phyloP scores from a whole-genome alignment of 306 rosid genomes.

The Morella rubra region DNA sequence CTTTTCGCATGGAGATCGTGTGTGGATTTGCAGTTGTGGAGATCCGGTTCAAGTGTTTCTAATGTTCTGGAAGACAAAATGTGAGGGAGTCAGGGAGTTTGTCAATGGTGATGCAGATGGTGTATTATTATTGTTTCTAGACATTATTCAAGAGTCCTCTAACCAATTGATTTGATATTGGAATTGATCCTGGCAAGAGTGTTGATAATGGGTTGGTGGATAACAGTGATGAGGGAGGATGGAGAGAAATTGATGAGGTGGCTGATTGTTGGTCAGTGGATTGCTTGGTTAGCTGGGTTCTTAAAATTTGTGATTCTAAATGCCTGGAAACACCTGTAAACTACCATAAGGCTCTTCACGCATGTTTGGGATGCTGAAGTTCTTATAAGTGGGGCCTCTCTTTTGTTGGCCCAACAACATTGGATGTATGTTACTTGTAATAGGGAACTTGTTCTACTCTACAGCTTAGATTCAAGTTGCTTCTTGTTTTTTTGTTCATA shows the following conservation, averaged over 20 bases:
- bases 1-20: neutral
- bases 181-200: neutral
- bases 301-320: neutral
- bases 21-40: neutral
- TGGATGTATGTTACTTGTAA: neutral
- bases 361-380: neutral
- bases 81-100: neutral
- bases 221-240: neutral
- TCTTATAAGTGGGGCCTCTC: neutral
- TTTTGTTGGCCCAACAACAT: neutral
- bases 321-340: neutral
- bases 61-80: neutral
- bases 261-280: neutral
- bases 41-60: neutral
- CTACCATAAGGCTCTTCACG: neutral
- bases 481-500: conserved; percentile 21
- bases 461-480: conserved; percentile 1
- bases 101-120: neutral
- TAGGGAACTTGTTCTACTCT: conserved; percentile 1
- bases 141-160: neutral
- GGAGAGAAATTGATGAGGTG: neutral
- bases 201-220: neutral
- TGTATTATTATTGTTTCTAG: neutral
- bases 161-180: neutral
- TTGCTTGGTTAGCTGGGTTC: neutral